A percentile compares a stretch with the other conserved stretches of the same genome.
Conservation (phyloP, 306 rosid genomes). For the Dicorynia guianensis region DNA sequence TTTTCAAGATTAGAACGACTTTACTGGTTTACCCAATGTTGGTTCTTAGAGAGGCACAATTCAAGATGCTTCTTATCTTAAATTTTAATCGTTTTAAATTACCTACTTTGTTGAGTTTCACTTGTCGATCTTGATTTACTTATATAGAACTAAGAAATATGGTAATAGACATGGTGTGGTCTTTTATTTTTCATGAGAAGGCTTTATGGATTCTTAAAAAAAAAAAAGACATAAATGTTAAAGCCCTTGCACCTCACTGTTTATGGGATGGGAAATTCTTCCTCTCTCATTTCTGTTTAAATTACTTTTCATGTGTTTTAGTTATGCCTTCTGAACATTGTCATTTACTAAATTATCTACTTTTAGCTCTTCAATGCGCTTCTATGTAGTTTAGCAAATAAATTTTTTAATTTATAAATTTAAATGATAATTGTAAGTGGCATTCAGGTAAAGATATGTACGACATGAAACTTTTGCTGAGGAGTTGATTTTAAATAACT, state of each 20-base stretch:
- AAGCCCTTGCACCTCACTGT: not conserved
- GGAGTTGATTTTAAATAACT: not conserved
- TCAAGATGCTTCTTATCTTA: not conserved
- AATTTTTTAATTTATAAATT: not conserved
- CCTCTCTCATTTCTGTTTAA: not conserved
- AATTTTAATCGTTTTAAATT: not conserved
- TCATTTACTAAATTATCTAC: not conserved
- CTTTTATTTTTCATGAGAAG: not conserved
- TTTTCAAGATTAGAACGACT: no score
- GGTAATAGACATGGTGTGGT: not conserved
- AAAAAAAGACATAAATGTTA: no score
- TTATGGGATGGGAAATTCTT: not conserved
- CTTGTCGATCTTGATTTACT: not conserved
- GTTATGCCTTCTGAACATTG: no score
- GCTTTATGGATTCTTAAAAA: not conserved
- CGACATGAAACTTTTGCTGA: constrained; percentile 1
- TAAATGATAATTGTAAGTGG: not conserved
- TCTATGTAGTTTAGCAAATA: not conserved
- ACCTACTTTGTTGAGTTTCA: not conserved
- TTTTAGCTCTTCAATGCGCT: not conserved
- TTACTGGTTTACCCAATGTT: not conserved
- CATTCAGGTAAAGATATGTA: not conserved
- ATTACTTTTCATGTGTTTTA: not conserved
- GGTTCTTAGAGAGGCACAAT: not conserved
- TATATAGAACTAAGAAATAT: not conserved